Evolutionary conservation across 331 rosid species (phyloP), one percentile per base, ranked within the genome.

Genomic region (Cydonia oblonga): DNA sequence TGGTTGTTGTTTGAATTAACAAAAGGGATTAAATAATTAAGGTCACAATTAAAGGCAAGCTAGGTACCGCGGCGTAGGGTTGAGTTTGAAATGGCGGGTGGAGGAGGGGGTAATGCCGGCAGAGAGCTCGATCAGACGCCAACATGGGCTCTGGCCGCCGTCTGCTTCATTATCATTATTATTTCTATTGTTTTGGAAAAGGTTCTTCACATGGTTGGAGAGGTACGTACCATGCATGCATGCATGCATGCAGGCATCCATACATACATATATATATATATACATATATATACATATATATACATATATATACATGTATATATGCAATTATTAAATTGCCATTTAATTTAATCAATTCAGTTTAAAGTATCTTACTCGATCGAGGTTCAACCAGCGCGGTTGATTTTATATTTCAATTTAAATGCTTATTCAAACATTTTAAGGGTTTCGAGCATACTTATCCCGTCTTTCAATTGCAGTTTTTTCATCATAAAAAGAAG

Each of bases 101-200:
- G 89, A 49, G 86, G 75, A 25, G 84, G 46, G 12, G 66, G 59
- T 3, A 42, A 42, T 42, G 49, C 49, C 49, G 95, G 83, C 6
- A 85, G 95, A 58, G 69, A 81, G 84, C 85, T 93, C 5, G 98
- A 93, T 85, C 70, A 82, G 66, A 93, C 98, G 0, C 96, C 98
- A 1, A 93, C 96, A 19, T 93, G 98, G 97, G 96, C 98, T 3
- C 96, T 93, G 26, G 84, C 98, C n/a, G 81, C 84, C 1, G 97
- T 93, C 71, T 93, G 98, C 53, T 92, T 97, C 1, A 15, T 82
- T 13, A 89, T 93, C 75, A 84, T 93, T 33, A 0, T 93, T 58
- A 70, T 93, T 83, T 93, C 98, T 16, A 91, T 93, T 28, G 3
- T 76, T 8, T 54, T 93, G 61, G 98, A 93, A 74, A 80, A 87